A percentile compares a stretch with the other conserved stretches of the same genome.
Evolutionary conservation across 163 green algal genomes (phyloP).

Genomic region (Chloromonas sp.): DNA sequence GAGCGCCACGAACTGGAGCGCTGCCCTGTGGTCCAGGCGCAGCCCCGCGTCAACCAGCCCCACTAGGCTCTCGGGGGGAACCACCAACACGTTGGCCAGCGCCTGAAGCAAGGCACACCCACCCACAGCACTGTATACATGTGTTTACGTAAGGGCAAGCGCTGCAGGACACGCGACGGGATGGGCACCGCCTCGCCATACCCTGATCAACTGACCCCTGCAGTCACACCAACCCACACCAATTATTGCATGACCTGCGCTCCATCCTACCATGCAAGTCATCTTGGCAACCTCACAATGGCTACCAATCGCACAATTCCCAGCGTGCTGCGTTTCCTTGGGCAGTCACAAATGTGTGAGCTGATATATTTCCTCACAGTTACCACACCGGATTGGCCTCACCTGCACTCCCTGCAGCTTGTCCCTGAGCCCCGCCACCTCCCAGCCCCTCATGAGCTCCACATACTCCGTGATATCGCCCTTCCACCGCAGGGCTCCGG

Average conservation of each 20-base stretch:
- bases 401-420: constrained; percentile 10
- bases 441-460: constrained; percentile 24
- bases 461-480: constrained; percentile 73
- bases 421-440: neutral
- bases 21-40: constrained; percentile 51
- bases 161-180: neutral
- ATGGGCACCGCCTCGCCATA: neutral
- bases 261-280: too few relatives aligned
- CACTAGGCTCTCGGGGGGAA: constrained; percentile 66
- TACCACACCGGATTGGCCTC: neutral
- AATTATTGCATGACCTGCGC: too few relatives aligned
- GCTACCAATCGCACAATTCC: too few relatives aligned
- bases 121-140: constrained; percentile 1
- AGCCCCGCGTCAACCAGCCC: constrained; percentile 64
- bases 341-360: too few relatives aligned
- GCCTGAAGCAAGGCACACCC: constrained; percentile 15
- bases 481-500: constrained; percentile 75
- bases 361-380: too few relatives aligned
- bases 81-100: constrained; percentile 68
- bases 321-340: too few relatives aligned
- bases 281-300: too few relatives aligned
- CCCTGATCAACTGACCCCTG: too few relatives aligned
- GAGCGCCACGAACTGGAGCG: constrained; percentile 52
- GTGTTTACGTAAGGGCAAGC: neutral
- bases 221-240: too few relatives aligned